Evolutionary conservation across 1,139 yeast species (phyloP), one percentile per base, ranked within the genome.

Genomic region (Magnusiomyces paraingens): DNA sequence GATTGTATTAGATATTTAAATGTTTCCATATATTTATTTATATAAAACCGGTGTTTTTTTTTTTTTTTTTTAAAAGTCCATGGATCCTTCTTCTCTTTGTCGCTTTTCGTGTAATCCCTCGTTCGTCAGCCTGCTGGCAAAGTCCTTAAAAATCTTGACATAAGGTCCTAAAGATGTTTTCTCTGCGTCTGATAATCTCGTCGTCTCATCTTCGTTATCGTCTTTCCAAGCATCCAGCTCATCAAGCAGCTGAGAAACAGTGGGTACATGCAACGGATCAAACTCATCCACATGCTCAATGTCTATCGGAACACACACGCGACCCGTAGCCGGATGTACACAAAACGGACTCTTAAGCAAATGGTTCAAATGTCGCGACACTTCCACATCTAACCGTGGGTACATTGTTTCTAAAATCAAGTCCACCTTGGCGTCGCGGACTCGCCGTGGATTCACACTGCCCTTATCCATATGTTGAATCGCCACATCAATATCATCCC

Each of bases 331-430:
- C 1, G 99, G 99, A 67, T 93, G 99, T 50, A 93, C 84, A 74
- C 98, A 93, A 69, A 94, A 93, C n/a, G 99, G 99, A 1, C 98
- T 86, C 67, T 93, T 93, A 64, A 93, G 79, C 72, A 93, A 83
- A 73, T 93, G 99, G 70, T 84, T 88, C 62, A 91, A 76, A 68
- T 87, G 95, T 61, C 85, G 80, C 10, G 99, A 86, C 45, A 93
- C 99, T 68, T 91, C 95, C 53, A 86, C 82, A 79, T 93, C 99
- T 59, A 93, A 75, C 62, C 96, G 79, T 32, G 99, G 99, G 67
- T 91, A 93, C 73, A 90, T 72, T 59, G 86, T 84, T 58, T 82
- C 85, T 43, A 93, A 70, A 43, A 94, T 83, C 55, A 91, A 76
- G 61, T 91, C 96, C 68, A 87, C 93, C 67, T 87, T 89, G 59